Conservation (phyloP, 2,329 filamentous ascomycete genomes). For the Dactylellina drechsleri region DNA sequence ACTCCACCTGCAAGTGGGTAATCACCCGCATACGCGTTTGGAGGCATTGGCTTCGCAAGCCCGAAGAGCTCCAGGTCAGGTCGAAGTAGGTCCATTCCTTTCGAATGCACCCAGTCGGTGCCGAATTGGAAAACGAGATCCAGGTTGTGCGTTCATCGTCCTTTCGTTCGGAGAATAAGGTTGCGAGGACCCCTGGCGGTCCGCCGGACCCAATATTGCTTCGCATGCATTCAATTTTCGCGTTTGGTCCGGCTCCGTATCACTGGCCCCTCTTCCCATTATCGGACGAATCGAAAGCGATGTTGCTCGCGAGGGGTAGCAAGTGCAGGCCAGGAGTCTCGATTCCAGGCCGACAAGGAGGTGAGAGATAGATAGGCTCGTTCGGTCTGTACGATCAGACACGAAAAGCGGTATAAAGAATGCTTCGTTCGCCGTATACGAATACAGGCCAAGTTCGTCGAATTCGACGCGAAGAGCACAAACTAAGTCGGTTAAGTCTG, state of each 20-base stretch:
- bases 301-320: neutral
- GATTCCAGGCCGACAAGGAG: too few relatives aligned
- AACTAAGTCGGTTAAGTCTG: neutral
- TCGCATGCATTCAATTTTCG: constrained; percentile 16
- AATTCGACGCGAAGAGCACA: constrained; percentile 20
- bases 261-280: constrained; percentile 12
- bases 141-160: neutral
- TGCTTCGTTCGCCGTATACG: constrained; percentile 17
- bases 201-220: constrained; percentile 10
- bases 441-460: constrained; percentile 14
- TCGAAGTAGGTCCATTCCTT: neutral
- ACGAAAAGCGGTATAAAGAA: constrained; percentile 10
- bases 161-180: constrained; percentile 37
- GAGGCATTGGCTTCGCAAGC: too few relatives aligned
- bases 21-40: too few relatives aligned
- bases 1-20: too few relatives aligned
- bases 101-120: neutral
- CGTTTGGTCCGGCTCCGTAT: constrained; percentile 35
- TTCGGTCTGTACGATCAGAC: neutral
- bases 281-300: constrained; percentile 46
- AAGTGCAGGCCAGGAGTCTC: too few relatives aligned
- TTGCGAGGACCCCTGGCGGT: constrained; percentile 33
- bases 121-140: neutral
- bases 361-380: too few relatives aligned
- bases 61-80: constrained; percentile 24